Evolutionary conservation across 257 asterid species (phyloP).

Genomic region (Verbena officinalis): DNA sequence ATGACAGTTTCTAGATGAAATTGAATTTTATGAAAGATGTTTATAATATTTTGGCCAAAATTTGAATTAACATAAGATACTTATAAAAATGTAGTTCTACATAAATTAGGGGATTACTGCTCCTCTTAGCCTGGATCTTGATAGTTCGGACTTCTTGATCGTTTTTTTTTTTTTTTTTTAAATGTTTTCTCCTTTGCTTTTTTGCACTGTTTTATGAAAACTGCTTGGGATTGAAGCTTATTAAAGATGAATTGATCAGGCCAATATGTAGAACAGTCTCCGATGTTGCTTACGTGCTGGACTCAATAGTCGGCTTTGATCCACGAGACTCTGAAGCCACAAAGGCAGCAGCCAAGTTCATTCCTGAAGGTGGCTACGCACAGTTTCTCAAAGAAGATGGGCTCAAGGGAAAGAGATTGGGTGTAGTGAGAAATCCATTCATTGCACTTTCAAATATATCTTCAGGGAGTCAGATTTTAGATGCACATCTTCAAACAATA

Average conservation of each 20-base stretch:
- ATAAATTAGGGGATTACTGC: too few species aligned
- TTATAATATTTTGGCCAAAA: too few species aligned
- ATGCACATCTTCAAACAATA: constrained; percentile 41
- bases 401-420: constrained; percentile 68
- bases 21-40: too few species aligned
- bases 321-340: constrained; percentile 57
- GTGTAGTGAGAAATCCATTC: constrained; percentile 56
- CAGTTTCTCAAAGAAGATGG: constrained; percentile 63
- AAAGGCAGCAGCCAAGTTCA: constrained; percentile 51
- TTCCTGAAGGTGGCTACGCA: constrained; percentile 59
- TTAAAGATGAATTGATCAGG: constrained; percentile 37
- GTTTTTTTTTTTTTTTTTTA: too few species aligned
- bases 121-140: too few species aligned
- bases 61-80: too few species aligned
- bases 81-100: too few species aligned
- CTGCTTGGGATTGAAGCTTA: not conserved
- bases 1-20: too few species aligned
- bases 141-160: too few species aligned
- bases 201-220: not conserved
- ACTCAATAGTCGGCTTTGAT: constrained; percentile 63
- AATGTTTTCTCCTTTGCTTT: too few species aligned
- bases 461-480: constrained; percentile 26
- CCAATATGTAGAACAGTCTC: constrained; percentile 67
- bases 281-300: constrained; percentile 66
- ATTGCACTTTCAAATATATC: constrained; percentile 30